Evolutionary conservation across 1,284 basidiomycete genomes (phyloP).

Genomic region (Melanopsichium pennsylvanicum): DNA sequence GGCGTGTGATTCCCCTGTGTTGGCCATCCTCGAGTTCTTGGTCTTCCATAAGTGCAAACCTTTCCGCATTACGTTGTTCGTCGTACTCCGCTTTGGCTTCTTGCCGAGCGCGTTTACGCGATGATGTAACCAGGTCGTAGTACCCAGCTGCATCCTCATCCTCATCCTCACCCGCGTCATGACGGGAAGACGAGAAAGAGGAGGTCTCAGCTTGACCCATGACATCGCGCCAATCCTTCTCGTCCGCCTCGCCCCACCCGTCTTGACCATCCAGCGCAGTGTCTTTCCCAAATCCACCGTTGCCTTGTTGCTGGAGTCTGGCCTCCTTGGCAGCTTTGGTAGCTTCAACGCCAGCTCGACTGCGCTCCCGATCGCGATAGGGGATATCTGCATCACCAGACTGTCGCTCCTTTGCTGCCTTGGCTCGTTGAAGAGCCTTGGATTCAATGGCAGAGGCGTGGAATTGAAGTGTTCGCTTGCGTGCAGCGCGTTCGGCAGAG

Average conservation of each 20-base stretch:
- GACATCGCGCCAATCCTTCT: slow-evolving; percentile 58
- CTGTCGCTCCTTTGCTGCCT: slow-evolving; percentile 47
- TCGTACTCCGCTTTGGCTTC: slow-evolving; percentile 62
- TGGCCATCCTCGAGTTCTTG: slow-evolving; percentile 55
- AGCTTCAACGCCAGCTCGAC: slow-evolving; percentile 56
- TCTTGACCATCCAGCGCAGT: slow-evolving; percentile 32
- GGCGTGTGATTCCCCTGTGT: slow-evolving; percentile 60
- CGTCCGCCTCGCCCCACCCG: slow-evolving; percentile 61
- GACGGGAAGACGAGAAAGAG: slow-evolving; percentile 8
- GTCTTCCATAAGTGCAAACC: slow-evolving; percentile 54
- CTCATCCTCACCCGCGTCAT: slow-evolving; percentile 13
- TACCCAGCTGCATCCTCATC: slow-evolving; percentile 58
- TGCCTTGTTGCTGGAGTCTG: slow-evolving; percentile 34
- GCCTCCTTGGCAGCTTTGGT: slow-evolving; percentile 53
- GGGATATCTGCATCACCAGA: slow-evolving; percentile 64
- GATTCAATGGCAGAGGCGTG: slow-evolving; percentile 55
- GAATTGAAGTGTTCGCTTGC: slow-evolving; percentile 58
- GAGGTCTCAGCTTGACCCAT: slow-evolving; percentile 46
- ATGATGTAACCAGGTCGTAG: slow-evolving; percentile 59
- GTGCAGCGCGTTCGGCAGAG: slow-evolving; percentile 54
- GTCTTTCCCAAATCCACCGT: slow-evolving; percentile 27
- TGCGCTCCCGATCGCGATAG: slow-evolving; percentile 61
- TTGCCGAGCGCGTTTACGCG: slow-evolving; percentile 45
- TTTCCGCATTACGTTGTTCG: slow-evolving; percentile 47
- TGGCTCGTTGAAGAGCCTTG: slow-evolving; percentile 32